A percentile compares a stretch with the other conserved stretches of the same genome.
phyloP scores from a whole-genome alignment of 352 stramenopile genomes.

The Phytophthora citrophthora region DNA sequence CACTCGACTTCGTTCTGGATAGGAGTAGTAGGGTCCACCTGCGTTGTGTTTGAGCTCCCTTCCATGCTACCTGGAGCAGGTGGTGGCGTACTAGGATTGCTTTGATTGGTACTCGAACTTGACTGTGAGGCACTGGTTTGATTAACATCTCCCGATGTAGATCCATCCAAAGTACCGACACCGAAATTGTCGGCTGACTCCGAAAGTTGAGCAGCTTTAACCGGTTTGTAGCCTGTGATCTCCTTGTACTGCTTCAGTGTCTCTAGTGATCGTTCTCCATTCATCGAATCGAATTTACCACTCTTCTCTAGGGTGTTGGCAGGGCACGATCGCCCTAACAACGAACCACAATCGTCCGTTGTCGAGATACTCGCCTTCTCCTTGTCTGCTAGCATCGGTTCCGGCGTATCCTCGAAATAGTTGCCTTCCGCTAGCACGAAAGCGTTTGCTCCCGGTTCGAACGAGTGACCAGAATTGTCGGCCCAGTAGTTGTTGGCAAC shows the following conservation, averaged over 20 bases:
- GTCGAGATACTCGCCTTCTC: slow-evolving; percentile 11
- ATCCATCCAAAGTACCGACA: background rate
- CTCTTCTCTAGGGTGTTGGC: slow-evolving; percentile 18
- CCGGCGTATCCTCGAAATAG: slow-evolving; percentile 42
- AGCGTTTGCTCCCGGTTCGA: slow-evolving; percentile 21
- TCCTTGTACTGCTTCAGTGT: slow-evolving; percentile 27
- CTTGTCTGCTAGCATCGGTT: slow-evolving; percentile 14
- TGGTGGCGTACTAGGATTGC: no score
- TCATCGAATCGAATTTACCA: slow-evolving; percentile 18
- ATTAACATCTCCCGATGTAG: no score
- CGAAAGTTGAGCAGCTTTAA: slow-evolving; percentile 6
- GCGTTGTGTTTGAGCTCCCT: no score
- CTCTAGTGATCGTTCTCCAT: slow-evolving; percentile 7
- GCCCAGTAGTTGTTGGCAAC: slow-evolving; percentile 53
- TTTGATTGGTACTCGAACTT: no score
- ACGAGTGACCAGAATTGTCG: slow-evolving; percentile 49
- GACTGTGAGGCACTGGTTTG: no score
- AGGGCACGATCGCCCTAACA: slow-evolving; percentile 12
- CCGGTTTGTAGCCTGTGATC: slow-evolving; percentile 19
- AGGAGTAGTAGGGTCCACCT: no score
- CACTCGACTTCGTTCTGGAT: no score
- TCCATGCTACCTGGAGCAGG: no score
- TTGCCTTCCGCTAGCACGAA: slow-evolving; percentile 47
- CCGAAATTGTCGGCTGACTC: slow-evolving; percentile 24
- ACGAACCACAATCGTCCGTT: slow-evolving; percentile 15